phyloP scores from a whole-genome alignment of 345 rosid genomes.

The Bruguiera gymnorhiza region DNA sequence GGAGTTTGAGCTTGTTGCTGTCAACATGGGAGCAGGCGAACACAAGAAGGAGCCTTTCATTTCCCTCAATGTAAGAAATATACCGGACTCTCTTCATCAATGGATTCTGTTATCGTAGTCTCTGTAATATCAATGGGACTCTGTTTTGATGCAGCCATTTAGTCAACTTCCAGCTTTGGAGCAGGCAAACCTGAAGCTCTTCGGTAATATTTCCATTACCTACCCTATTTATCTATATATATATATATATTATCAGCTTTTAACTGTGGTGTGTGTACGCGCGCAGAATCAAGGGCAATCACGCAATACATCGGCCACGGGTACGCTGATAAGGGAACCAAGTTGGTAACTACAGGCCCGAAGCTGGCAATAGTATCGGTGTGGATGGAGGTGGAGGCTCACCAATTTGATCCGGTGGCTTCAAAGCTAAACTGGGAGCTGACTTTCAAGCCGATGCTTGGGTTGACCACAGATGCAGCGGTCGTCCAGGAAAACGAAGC shows the following conservation, averaged over 20 bases:
- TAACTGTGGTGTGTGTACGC: not conserved
- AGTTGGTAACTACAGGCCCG: constrained; percentile 40
- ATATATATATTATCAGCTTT: no score
- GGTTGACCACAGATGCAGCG: constrained; percentile 44
- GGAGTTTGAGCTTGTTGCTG: constrained; percentile 45
- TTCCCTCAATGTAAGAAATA: constrained; percentile 48
- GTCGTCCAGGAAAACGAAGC: constrained; percentile 53
- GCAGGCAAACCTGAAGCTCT: constrained; percentile 65
- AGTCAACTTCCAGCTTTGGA: constrained; percentile 73
- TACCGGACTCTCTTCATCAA: not conserved
- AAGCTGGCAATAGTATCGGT: constrained; percentile 27
- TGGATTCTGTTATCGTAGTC: not conserved
- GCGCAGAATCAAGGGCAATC: constrained; percentile 78
- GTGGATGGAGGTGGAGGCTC: constrained; percentile 72
- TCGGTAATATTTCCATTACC: constrained; percentile 38
- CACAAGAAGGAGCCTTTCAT: constrained; percentile 57
- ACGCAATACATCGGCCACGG: constrained; percentile 49
- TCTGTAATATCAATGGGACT: not conserved
- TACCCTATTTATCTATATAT: no score
- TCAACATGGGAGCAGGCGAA: constrained; percentile 50
- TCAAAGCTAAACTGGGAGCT: constrained; percentile 58
- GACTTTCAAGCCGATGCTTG: constrained; percentile 42
- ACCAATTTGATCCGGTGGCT: constrained; percentile 55
- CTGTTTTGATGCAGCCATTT: constrained; percentile 53
- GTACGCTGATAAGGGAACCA: constrained; percentile 50